A percentile compares a stretch with the other conserved stretches of the same genome.
These are phyloP conservation scores for Didymella segeticola DNA, from an alignment of 2,329 filamentous ascomycete species.

Conservation along the genomic window DNA sequence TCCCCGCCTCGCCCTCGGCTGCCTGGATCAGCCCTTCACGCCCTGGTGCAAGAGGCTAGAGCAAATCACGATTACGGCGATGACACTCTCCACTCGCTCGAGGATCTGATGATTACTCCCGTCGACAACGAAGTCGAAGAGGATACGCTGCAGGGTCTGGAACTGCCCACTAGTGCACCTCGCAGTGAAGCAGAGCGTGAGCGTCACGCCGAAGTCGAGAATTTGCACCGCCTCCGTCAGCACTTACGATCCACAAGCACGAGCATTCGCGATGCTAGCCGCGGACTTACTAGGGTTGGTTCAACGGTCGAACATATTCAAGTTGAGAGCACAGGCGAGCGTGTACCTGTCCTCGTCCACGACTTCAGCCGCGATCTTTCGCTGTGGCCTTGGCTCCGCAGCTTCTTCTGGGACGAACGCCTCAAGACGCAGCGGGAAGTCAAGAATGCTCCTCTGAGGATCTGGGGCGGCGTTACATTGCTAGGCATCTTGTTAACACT, in stretches of 20 bases:
- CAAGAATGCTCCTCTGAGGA: slow-evolving; percentile 17
- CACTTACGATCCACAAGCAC: slow-evolving; percentile 49
- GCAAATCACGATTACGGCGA: slow-evolving; percentile 50
- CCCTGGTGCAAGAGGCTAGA: slow-evolving; percentile 50
- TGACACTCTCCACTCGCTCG: slow-evolving; percentile 56
- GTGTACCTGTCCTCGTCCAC: slow-evolving; percentile 4
- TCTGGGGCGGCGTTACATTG: slow-evolving; percentile 46
- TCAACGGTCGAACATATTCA: slow-evolving; percentile 48
- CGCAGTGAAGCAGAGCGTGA: slow-evolving; percentile 52
- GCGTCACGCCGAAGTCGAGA: slow-evolving; percentile 50
- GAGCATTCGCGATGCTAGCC: slow-evolving; percentile 53
- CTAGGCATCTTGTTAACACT: slow-evolving; percentile 51
- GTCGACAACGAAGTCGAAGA: slow-evolving; percentile 37
- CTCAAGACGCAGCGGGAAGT: slow-evolving; percentile 25
- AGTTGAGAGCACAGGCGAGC: slow-evolving; percentile 21
- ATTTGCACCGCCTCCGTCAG: slow-evolving; percentile 52
- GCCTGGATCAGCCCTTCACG: slow-evolving; percentile 48
- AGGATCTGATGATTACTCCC: slow-evolving; percentile 50
- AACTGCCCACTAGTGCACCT: slow-evolving; percentile 35
- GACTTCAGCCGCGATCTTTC: slow-evolving; percentile 19
- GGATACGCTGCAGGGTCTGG: slow-evolving; percentile 42
- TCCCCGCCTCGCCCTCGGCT: slow-evolving; percentile 30
- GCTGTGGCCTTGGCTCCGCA: slow-evolving; percentile 32
- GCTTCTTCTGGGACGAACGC: slow-evolving; percentile 36
- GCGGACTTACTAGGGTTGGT: slow-evolving; percentile 52